Conservation (phyloP, 2,329 filamentous ascomycete genomes). For the Ascochyta rabiei region DNA sequence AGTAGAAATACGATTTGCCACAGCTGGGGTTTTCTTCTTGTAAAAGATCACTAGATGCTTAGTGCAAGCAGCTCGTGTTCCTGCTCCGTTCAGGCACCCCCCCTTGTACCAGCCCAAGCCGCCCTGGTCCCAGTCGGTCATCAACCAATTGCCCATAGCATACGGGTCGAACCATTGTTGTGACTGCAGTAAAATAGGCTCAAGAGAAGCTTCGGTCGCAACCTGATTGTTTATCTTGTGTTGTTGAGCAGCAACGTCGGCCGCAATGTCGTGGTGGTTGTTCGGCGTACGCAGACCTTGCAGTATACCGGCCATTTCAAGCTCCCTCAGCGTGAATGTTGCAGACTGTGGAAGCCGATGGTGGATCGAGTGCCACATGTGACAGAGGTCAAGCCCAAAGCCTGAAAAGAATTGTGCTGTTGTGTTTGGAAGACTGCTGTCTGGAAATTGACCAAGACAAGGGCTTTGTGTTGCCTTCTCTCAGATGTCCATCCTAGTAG, state of each 20-base stretch:
- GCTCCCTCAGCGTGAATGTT: conserved; percentile 29
- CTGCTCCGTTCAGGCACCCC: too few relatives aligned
- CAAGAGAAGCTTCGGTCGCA: conserved; percentile 19
- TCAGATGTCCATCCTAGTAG: conserved; percentile 34
- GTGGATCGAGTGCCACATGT: conserved; percentile 38
- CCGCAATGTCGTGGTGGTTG: conserved; percentile 25
- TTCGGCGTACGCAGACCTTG: conserved; percentile 36
- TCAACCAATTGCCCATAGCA: conserved; percentile 41
- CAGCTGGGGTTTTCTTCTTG: too few relatives aligned
- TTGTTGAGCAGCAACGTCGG: conserved; percentile 20
- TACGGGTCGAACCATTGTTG: conserved; percentile 40
- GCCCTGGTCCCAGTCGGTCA: conserved; percentile 43
- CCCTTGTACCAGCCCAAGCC: conserved; percentile 32
- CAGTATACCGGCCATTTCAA: conserved; percentile 42
- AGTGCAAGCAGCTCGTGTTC: too few relatives aligned
- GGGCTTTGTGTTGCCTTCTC: conserved; percentile 38
- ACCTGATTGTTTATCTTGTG: conserved; percentile 26
- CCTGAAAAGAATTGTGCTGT: conserved; percentile 39
- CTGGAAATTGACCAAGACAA: conserved; percentile 35
- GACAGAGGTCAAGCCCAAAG: conserved; percentile 42
- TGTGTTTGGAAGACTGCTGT: conserved; percentile 32
- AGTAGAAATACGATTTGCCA: too few relatives aligned
- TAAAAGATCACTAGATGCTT: too few relatives aligned
- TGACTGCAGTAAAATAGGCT: conserved; percentile 39
- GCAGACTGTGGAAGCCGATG: conserved; percentile 27